Evolutionary conservation across 2,329 filamentous ascomycete genomes (phyloP).

Genomic region (Trichoderma arundinaceum): DNA sequence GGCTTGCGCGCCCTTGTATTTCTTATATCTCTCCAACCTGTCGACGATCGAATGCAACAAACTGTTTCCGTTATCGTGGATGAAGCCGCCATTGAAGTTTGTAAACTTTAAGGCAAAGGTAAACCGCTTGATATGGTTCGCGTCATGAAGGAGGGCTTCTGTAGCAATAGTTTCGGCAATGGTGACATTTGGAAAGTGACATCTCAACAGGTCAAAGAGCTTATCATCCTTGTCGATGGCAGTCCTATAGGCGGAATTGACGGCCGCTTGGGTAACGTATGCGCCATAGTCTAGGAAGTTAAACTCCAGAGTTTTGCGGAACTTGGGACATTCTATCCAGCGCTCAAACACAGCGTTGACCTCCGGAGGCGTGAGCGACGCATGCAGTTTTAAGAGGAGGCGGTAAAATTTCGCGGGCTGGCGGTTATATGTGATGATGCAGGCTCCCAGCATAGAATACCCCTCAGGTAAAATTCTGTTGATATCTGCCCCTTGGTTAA

Average conservation of each 20-base stretch:
- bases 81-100: slow-evolving; percentile 24
- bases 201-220: not conserved
- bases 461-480: not conserved
- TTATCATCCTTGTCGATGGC: not conserved
- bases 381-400: not conserved
- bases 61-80: not conserved
- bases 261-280: not conserved
- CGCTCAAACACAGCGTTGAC: not conserved
- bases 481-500: not conserved
- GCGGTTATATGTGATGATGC: not conserved
- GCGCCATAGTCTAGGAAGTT: not conserved
- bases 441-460: not conserved
- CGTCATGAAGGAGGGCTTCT: not conserved
- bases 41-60: slow-evolving; percentile 31
- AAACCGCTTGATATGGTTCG: not conserved
- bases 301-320: not conserved
- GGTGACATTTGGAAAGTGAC: slow-evolving; percentile 1
- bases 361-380: slow-evolving; percentile 20
- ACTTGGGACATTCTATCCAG: not conserved
- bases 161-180: not conserved
- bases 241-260: not conserved
- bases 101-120: not conserved
- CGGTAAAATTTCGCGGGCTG: not conserved
- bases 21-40: not conserved
- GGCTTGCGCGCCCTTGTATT: not conserved